These are phyloP conservation scores for Boletus edulis DNA, from an alignment of 768 basidiomycete genomes.

Conservation along the genomic window DNA sequence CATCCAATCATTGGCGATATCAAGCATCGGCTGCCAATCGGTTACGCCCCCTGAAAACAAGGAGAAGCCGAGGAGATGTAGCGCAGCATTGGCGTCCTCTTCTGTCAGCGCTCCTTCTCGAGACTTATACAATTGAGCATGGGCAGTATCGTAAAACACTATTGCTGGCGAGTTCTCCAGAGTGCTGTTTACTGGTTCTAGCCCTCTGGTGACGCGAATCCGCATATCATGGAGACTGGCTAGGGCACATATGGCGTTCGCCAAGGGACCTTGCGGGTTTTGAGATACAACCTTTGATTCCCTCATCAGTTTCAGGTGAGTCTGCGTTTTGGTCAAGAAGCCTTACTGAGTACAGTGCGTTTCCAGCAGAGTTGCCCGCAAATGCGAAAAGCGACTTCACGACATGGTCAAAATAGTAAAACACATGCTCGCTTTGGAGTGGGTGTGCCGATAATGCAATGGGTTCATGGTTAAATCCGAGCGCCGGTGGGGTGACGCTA, in stretches of 20 bases:
- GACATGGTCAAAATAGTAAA: constrained; percentile 76
- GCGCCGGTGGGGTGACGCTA: constrained; percentile 30
- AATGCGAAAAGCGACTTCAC: constrained; percentile 66
- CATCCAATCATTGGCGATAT: constrained; percentile 76
- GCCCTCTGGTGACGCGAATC: constrained; percentile 59
- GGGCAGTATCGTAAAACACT: constrained; percentile 69
- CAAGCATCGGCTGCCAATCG: constrained; percentile 70
- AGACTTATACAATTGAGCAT: constrained; percentile 58
- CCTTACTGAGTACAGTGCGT: constrained; percentile 65
- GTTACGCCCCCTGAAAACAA: constrained; percentile 64
- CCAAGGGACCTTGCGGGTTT: constrained; percentile 68
- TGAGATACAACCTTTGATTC: constrained; percentile 46
- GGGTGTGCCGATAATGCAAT: constrained; percentile 36
- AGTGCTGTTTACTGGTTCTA: constrained; percentile 51
- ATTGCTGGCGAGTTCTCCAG: constrained; percentile 57
- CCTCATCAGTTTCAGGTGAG: constrained; percentile 16
- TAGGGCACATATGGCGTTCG: constrained; percentile 74
- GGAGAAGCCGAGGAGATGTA: constrained; percentile 74
- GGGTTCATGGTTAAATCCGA: constrained; percentile 23
- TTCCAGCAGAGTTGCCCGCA: constrained; percentile 57
- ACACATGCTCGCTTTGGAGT: constrained; percentile 56
- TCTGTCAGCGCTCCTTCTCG: constrained; percentile 56
- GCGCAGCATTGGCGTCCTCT: constrained; percentile 72
- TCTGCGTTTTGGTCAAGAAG: neutral
- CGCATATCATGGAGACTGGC: constrained; percentile 67